These are phyloP conservation scores for Pyricularia sp. DNA, from an alignment of 2,329 filamentous ascomycete species.

Conservation along the genomic window DNA sequence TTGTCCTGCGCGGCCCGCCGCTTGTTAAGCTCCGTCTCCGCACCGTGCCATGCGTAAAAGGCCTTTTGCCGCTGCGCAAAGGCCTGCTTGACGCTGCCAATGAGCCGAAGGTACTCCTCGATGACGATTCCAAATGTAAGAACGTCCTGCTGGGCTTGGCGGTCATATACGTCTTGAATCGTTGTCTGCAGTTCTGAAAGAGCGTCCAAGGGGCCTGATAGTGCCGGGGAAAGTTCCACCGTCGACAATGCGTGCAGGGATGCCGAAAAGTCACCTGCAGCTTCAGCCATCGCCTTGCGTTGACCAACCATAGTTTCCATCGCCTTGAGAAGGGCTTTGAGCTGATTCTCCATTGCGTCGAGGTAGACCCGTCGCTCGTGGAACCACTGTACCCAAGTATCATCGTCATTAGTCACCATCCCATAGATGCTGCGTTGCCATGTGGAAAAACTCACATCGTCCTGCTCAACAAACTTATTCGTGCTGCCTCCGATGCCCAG, in stretches of 20 bases:
- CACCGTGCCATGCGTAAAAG: conserved; percentile 87
- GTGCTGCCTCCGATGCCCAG: conserved; percentile 68
- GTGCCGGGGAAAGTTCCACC: conserved; percentile 80
- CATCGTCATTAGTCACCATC: conserved; percentile 5
- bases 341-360: conserved; percentile 84
- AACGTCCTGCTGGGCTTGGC: conserved; percentile 94
- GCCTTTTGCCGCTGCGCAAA: conserved; percentile 91
- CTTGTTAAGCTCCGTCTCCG: conserved; percentile 85
- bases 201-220: conserved; percentile 83
- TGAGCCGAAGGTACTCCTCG: conserved; percentile 94
- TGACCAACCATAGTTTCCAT: conserved; percentile 90
- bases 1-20: conserved; percentile 86
- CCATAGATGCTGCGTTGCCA: neutral
- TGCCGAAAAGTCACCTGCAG: conserved; percentile 84
- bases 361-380: conserved; percentile 93
- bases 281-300: conserved; percentile 86
- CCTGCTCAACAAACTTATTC: conserved; percentile 93
- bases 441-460: conserved; percentile 57
- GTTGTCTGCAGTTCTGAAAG: conserved; percentile 89
- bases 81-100: conserved; percentile 88
- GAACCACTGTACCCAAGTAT: conserved; percentile 63
- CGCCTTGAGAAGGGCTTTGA: conserved; percentile 83
- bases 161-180: conserved; percentile 89
- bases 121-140: conserved; percentile 95
- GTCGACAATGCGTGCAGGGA: conserved; percentile 88